A percentile compares a stretch with the other conserved stretches of the same genome.
These are phyloP conservation scores for Pseudozyma sp. DNA, from an alignment of 1,284 basidiomycete species.

Conservation along the genomic window DNA sequence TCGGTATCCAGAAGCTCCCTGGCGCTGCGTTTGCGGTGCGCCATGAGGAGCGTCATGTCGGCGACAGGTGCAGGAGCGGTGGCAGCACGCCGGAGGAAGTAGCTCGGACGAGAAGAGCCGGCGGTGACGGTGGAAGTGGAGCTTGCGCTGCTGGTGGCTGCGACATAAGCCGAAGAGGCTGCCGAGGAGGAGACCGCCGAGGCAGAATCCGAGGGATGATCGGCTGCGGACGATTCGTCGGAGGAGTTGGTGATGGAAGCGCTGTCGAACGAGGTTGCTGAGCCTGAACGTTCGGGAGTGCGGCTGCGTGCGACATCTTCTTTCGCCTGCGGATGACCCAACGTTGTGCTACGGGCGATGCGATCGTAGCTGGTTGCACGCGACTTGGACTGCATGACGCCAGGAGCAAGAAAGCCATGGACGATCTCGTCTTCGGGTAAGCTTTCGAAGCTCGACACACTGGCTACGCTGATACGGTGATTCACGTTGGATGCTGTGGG, in stretches of 20 bases:
- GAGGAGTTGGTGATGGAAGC: slow-evolving; percentile 15
- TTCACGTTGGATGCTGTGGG: slow-evolving; percentile 49
- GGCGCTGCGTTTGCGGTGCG: slow-evolving; percentile 39
- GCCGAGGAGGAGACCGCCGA: slow-evolving; percentile 14
- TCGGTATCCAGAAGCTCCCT: slow-evolving; percentile 65
- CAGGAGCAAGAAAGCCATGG: slow-evolving; percentile 36
- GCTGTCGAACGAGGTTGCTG: slow-evolving; percentile 17
- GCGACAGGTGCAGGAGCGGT: slow-evolving; percentile 23
- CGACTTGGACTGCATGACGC: slow-evolving; percentile 16
- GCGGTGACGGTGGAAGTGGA: slow-evolving; percentile 41
- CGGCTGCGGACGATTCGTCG: slow-evolving; percentile 1
- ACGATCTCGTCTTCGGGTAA: slow-evolving; percentile 61
- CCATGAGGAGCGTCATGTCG: slow-evolving; percentile 28
- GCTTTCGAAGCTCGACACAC: slow-evolving; percentile 61
- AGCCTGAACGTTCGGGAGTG: slow-evolving; percentile 8
- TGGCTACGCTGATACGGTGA: slow-evolving; percentile 53
- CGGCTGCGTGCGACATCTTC: slow-evolving; percentile 11
- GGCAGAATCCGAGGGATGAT: slow-evolving; percentile 13
- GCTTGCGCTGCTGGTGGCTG: slow-evolving; percentile 21
- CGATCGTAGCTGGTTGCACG: slow-evolving; percentile 37
- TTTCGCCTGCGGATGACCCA: slow-evolving; percentile 1
- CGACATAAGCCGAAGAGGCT: slow-evolving; percentile 31
- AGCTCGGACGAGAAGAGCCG: slow-evolving; percentile 34
- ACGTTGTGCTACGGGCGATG: slow-evolving; percentile 12
- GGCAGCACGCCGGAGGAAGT: slow-evolving; percentile 38